Conservation (phyloP, 2,329 filamentous ascomycete species). For the Coniella vitis region DNA sequence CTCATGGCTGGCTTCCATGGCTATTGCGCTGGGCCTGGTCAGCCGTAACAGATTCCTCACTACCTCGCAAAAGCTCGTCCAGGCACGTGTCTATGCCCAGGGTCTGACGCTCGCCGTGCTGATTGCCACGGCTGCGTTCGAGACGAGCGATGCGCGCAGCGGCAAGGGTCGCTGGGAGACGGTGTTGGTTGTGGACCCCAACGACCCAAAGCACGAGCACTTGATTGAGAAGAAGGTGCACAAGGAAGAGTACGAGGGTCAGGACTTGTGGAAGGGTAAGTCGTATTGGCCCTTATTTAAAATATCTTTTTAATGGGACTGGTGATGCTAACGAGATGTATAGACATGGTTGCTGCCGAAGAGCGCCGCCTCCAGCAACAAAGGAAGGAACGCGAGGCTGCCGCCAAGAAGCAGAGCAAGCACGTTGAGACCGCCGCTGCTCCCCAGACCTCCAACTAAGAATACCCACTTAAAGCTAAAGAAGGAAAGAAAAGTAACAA, state of each 20-base stretch:
- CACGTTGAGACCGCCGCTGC: conserved; percentile 17
- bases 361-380: conserved; percentile 49
- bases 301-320: not conserved
- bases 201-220: conserved; percentile 76
- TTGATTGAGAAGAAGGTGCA: conserved; percentile 82
- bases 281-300: conserved; percentile 12
- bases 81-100: conserved; percentile 92
- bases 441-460: conserved; percentile 6
- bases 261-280: conserved; percentile 88
- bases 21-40: conserved; percentile 65
- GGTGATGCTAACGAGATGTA: conserved; percentile 15
- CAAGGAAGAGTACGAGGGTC: conserved; percentile 78
- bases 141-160: conserved; percentile 68
- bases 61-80: conserved; percentile 80
- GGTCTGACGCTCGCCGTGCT: conserved; percentile 80
- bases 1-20: conserved; percentile 78
- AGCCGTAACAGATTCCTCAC: conserved; percentile 69
- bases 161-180: conserved; percentile 80
- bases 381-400: conserved; percentile 28
- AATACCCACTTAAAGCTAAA: not conserved
- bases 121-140: conserved; percentile 74
- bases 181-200: conserved; percentile 69
- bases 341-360: conserved; percentile 78
- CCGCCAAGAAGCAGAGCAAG: conserved; percentile 10
- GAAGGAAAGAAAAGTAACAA: too few species aligned